Percentiles rank a stretch among this genome's conserved stretches.
phyloP scores from a whole-genome alignment of 106 monocot species.

The Agapanthus africanus region DNA sequence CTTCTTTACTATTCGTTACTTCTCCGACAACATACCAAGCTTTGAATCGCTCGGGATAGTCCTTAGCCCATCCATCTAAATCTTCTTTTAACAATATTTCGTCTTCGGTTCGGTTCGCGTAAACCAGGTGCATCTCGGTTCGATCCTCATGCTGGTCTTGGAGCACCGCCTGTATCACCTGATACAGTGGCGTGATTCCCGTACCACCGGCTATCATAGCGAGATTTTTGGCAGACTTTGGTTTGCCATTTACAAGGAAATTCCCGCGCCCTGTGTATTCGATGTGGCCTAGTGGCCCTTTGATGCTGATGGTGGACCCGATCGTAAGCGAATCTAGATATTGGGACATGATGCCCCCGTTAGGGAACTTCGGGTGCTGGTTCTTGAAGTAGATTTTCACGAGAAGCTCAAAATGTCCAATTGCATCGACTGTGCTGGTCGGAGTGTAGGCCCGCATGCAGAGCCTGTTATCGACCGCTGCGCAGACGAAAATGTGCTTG shows the following conservation, averaged over 20 bases:
- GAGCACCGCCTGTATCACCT: constrained; percentile 82
- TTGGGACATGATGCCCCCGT: constrained; percentile 86
- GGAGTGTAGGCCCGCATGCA: constrained; percentile 97
- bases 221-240: constrained; percentile 39
- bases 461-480: constrained; percentile 54
- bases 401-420: constrained; percentile 78
- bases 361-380: constrained; percentile 51
- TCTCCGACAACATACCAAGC: constrained; percentile 76
- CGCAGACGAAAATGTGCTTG: constrained; percentile 78
- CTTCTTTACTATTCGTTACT: constrained; percentile 25
- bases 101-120: constrained; percentile 73
- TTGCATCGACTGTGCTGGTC: constrained; percentile 49
- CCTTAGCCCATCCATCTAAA: constrained; percentile 59
- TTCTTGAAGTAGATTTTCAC: constrained; percentile 74
- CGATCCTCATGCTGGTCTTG: constrained; percentile 48
- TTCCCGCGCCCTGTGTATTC: constrained; percentile 75
- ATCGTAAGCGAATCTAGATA: constrained; percentile 59
- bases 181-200: constrained; percentile 90
- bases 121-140: constrained; percentile 80
- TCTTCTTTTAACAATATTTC: constrained; percentile 75
- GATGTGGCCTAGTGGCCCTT: constrained; percentile 80
- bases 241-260: constrained; percentile 63
- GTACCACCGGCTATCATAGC: constrained; percentile 91
- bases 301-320: constrained; percentile 50
- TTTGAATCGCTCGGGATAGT: constrained; percentile 43